These are phyloP conservation scores for Auricularia sp. DNA, from an alignment of 768 basidiomycete genomes.

Conservation along the genomic window DNA sequence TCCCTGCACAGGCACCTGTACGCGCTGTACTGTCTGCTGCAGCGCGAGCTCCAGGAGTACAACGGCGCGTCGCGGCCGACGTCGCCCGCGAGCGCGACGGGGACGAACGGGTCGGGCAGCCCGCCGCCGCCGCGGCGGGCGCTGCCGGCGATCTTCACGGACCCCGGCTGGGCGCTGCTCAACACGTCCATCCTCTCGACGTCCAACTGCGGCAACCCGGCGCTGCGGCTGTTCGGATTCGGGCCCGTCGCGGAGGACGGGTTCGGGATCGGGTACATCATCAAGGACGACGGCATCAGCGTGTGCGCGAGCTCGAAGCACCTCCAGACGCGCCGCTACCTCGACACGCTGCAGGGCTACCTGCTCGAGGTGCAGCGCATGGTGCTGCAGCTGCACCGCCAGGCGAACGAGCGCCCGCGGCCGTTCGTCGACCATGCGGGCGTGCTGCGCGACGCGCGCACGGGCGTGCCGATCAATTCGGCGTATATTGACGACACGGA, in stretches of 20 bases:
- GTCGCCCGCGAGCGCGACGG: conserved; percentile 19
- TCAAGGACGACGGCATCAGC: conserved; percentile 88
- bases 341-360: conserved; percentile 78
- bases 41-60: conserved; percentile 50
- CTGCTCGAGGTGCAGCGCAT: conserved; percentile 73
- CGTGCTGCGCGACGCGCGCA: conserved; percentile 65
- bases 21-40: conserved; percentile 85
- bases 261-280: conserved; percentile 96
- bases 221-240: conserved; percentile 84
- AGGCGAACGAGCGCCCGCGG: conserved; percentile 74
- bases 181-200: conserved; percentile 89
- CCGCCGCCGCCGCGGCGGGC: conserved; percentile 10
- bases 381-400: conserved; percentile 67
- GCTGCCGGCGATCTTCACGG: conserved; percentile 77
- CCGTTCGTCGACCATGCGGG: conserved; percentile 77
- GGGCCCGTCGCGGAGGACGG: conserved; percentile 93
- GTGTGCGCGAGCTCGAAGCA: conserved; percentile 95
- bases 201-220: conserved; percentile 95
- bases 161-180: conserved; percentile 73
- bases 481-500: conserved; percentile 30
- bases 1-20: conserved; percentile 62
- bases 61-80: conserved; percentile 11
- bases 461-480: conserved; percentile 55
- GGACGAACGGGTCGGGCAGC: background rate
- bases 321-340: conserved; percentile 81